Conservation (phyloP, 2,329 filamentous ascomycete species). For the Diaporthe ampelina region DNA sequence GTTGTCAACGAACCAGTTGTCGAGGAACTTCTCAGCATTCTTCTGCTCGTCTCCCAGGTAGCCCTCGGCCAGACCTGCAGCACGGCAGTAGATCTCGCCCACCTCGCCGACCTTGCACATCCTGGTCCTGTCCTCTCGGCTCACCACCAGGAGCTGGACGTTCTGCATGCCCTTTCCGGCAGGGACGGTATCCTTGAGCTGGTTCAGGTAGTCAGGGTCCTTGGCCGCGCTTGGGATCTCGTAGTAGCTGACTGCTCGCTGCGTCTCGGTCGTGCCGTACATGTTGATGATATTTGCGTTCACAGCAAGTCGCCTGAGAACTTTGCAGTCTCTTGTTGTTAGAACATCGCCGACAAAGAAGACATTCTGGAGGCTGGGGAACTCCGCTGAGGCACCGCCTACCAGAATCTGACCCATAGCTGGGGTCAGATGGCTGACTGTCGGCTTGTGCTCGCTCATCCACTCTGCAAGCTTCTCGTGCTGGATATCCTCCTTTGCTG, state of each 20-base stretch:
- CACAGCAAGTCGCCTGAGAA: conserved; percentile 80
- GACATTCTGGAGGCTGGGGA: conserved; percentile 81
- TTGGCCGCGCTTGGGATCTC: conserved; percentile 77
- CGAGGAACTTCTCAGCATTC: conserved; percentile 79
- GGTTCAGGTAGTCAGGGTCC: conserved; percentile 67
- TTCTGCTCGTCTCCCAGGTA: conserved; percentile 65
- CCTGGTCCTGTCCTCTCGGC: conserved; percentile 74
- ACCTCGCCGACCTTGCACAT: conserved; percentile 85
- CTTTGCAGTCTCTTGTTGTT: conserved; percentile 84
- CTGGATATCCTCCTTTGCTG: conserved; percentile 70
- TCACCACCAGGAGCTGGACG: conserved; percentile 89
- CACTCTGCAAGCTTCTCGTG: conserved; percentile 91
- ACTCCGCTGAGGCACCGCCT: conserved; percentile 83
- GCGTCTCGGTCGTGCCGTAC: conserved; percentile 91
- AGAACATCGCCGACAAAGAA: conserved; percentile 96
- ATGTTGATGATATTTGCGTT: conserved; percentile 86
- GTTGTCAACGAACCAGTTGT: conserved; percentile 88
- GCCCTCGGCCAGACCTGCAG: conserved; percentile 83
- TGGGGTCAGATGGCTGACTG: conserved; percentile 90
- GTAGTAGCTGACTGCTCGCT: conserved; percentile 85
- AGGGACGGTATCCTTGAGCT: conserved; percentile 77
- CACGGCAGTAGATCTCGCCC: conserved; percentile 87
- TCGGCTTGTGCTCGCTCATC: conserved; percentile 82
- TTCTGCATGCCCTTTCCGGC: conserved; percentile 89
- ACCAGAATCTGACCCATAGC: conserved; percentile 97